A percentile compares a stretch with the other conserved stretches of the same genome.
These are phyloP conservation scores for Neocallimastix lanati DNA, from an alignment of 192 early-diverging fungal genomes.

Conservation along the genomic window DNA sequence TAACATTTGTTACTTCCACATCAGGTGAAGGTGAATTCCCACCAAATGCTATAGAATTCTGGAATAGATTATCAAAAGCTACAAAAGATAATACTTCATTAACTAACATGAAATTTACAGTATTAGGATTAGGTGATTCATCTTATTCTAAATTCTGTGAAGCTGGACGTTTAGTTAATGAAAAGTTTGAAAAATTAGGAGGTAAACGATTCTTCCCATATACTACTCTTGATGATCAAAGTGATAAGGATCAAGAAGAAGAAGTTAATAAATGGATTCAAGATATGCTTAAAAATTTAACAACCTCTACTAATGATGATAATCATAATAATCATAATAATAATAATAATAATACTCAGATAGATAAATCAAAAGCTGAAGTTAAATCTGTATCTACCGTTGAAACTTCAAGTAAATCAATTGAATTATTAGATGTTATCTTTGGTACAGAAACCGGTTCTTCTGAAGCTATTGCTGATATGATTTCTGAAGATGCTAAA, in stretches of 20 bases:
- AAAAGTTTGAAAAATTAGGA: neutral
- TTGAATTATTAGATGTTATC: conserved; percentile 35
- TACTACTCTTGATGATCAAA: neutral
- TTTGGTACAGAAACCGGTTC: conserved; percentile 85
- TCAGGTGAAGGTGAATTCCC: conserved; percentile 97
- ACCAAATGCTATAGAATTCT: conserved; percentile 74
- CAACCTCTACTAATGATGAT: too few relatives aligned
- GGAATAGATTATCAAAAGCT: conserved; percentile 52
- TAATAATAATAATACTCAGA: too few relatives aligned
- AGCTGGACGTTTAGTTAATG: neutral
- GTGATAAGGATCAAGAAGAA: neutral
- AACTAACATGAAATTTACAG: conserved; percentile 46
- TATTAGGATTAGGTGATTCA: conserved; percentile 79
- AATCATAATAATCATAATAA: too few relatives aligned
- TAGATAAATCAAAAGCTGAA: too few relatives aligned
- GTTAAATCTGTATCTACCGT: too few relatives aligned
- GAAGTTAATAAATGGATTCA: neutral
- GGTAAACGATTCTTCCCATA: neutral
- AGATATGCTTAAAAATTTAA: too few relatives aligned
- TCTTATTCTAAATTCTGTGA: neutral
- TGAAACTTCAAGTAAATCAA: too few relatives aligned
- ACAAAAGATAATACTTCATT: conserved; percentile 34
- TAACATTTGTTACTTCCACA: conserved; percentile 64
- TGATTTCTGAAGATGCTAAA: conserved; percentile 60
- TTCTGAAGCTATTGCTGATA: conserved; percentile 64